Evolutionary conservation across 805 yeast genomes (phyloP), one percentile per base, ranked within the genome.

Genomic region (Pichia exigua): DNA sequence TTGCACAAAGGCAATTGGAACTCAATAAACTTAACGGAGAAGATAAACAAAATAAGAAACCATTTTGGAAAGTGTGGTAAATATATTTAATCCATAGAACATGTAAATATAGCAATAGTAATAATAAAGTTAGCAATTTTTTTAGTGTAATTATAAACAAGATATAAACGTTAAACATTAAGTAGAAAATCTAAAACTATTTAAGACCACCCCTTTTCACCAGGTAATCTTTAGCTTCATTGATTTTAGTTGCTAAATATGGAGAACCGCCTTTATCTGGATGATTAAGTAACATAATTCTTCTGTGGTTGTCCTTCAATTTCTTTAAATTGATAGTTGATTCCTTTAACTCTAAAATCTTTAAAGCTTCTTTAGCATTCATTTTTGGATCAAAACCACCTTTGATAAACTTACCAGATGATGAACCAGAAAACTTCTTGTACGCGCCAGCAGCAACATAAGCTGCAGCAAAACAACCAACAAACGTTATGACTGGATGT

Each of bases 191-290:
- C 55, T n/a, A n/a, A 35, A 35, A 35, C n/a, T 54, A 68, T 64
- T 66, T 67, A 49, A 59, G 60, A 39, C 77, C 76, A 40, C 82
- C 83, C 63, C 83, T 77, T 66, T 83, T 83, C 53, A 81, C 83
- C 65, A 87, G 71, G 60, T 85, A 78, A 61, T 88, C 95, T 63
- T 85, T 84, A 27, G 97, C 97, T 70, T 91, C 96, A 66, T 91
- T 91, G 55, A 91, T 85, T 73, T 91, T 91, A 53, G 91, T 83
- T 45, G 97, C 96, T 67, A 91, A 66, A 61, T 78, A 89, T 27
- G 95, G 87, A 12, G 95, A 85, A 2, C 97, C 97, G 35, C 97
- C 97, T 65, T 83, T 86, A 72, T 91, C 97, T 12, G 97, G 97
- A 65, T 91, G 97, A 66, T 91, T 91, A 47, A 85, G 78, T 69